Conservation (phyloP, 768 basidiomycete species). For the Tubosaeta brunneosetosa region DNA sequence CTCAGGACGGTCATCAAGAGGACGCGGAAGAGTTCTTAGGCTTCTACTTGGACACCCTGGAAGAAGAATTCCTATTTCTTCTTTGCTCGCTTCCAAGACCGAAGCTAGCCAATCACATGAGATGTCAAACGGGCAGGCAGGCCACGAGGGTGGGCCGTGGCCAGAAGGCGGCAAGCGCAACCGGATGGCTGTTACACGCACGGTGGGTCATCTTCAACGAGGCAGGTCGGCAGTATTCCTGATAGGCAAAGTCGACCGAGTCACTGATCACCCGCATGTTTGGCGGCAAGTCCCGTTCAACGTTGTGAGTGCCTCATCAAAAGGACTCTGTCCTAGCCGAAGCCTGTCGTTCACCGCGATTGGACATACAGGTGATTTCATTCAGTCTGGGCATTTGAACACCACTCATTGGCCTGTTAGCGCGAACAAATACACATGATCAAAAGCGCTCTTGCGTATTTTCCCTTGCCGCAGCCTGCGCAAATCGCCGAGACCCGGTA, state of each 20-base stretch:
- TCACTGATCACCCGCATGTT: constrained; percentile 91
- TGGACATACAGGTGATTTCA: constrained; percentile 76
- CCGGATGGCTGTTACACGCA: constrained; percentile 73
- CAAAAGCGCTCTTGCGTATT: constrained; percentile 73
- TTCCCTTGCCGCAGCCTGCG: constrained; percentile 76
- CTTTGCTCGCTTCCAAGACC: constrained; percentile 43
- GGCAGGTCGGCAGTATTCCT: not conserved
- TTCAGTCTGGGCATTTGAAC: no score
- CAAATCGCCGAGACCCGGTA: constrained; percentile 57
- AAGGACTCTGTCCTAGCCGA: constrained; percentile 87
- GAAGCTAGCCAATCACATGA: constrained; percentile 18
- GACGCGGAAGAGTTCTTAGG: constrained; percentile 99
- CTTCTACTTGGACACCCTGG: constrained; percentile 90
- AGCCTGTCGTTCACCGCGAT: constrained; percentile 82
- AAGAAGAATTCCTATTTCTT: constrained; percentile 85
- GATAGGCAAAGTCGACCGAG: constrained; percentile 70
- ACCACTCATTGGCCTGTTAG: constrained; percentile 30
- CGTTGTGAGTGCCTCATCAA: constrained; percentile 73
- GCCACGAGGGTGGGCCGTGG: constrained; percentile 72
- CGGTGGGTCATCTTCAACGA: constrained; percentile 43
- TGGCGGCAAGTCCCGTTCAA: constrained; percentile 86
- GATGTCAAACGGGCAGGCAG: constrained; percentile 8
- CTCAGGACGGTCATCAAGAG: constrained; percentile 87
- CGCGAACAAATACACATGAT: constrained; percentile 72
- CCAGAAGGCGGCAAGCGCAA: constrained; percentile 91